Evolutionary conservation across 495 filamentous ascomycete genomes (phyloP).

Genomic region (Talaromyces liani): DNA sequence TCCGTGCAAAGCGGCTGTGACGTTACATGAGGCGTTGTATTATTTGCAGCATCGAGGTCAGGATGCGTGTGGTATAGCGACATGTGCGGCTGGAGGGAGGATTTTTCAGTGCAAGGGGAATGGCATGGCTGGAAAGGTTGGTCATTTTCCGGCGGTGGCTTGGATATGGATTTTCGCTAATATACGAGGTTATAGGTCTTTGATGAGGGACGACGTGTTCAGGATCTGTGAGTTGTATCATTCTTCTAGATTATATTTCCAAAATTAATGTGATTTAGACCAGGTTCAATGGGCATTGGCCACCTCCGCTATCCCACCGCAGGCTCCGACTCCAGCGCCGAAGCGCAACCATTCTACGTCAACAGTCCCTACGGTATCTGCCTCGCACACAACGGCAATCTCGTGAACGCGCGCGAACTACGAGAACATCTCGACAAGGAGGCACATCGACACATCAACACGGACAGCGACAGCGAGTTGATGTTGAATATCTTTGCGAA

Average conservation of each 20-base stretch:
- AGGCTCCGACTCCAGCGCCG: constrained; percentile 63
- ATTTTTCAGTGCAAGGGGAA: constrained; percentile 90
- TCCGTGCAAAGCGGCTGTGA: constrained; percentile 49
- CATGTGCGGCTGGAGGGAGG: constrained; percentile 67
- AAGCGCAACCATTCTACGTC: constrained; percentile 76
- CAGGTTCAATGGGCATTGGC: constrained; percentile 82
- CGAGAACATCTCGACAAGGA: constrained; percentile 75
- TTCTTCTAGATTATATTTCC: too few relatives aligned
- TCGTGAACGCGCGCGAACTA: constrained; percentile 85
- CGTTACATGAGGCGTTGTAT: constrained; percentile 85
- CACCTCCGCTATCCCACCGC: constrained; percentile 91
- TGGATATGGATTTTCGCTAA: not conserved
- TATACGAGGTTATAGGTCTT: not conserved
- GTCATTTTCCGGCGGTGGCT: not conserved
- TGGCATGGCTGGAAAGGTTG: constrained; percentile 83
- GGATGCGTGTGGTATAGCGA: constrained; percentile 83
- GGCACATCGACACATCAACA: constrained; percentile 94
- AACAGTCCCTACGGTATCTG: constrained; percentile 80
- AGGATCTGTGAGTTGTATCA: constrained; percentile 5
- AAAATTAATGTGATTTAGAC: constrained; percentile 56
- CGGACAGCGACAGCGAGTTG: constrained; percentile 88
- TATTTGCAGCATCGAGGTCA: constrained; percentile 81
- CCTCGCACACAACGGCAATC: constrained; percentile 77
- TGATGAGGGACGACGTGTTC: constrained; percentile 8
- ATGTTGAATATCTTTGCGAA: constrained; percentile 95